These are phyloP conservation scores for Trichoderma atrobrunneum DNA, from an alignment of 2,329 filamentous ascomycete genomes.

Conservation along the genomic window DNA sequence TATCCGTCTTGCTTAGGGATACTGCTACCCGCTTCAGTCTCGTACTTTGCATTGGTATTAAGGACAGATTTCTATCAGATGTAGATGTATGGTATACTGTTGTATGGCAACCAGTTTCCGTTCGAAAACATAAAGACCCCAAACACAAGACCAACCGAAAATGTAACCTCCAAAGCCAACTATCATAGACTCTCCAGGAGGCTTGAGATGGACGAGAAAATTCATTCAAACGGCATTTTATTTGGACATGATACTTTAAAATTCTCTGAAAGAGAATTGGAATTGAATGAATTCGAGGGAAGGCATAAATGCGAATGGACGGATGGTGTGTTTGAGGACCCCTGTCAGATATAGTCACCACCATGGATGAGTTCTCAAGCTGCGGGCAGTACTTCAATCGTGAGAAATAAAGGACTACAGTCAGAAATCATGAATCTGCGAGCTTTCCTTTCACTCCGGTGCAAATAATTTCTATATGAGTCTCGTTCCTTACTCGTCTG, in stretches of 20 bases:
- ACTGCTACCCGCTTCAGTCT: background rate
- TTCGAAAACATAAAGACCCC: background rate
- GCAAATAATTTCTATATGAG: background rate
- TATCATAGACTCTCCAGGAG: rapidly evolving
- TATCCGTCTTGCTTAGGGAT: background rate
- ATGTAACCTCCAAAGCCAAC: background rate
- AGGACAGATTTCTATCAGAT: background rate
- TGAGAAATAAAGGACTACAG: background rate
- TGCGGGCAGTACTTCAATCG: background rate
- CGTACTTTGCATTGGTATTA: background rate
- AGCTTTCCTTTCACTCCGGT: background rate
- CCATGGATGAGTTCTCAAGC: background rate
- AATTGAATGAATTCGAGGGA: background rate
- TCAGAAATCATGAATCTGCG: rapidly evolving
- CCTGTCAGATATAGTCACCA: background rate
- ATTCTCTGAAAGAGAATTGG: background rate
- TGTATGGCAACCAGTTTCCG: background rate
- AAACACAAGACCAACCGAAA: background rate
- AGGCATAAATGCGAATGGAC: background rate
- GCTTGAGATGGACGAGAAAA: background rate
- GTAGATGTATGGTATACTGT: background rate
- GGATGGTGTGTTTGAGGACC: background rate
- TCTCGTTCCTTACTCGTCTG: background rate
- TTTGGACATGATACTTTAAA: background rate
- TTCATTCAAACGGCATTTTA: background rate